phyloP scores from a whole-genome alignment of 495 filamentous ascomycete species.

The Rhypophila decipiens region DNA sequence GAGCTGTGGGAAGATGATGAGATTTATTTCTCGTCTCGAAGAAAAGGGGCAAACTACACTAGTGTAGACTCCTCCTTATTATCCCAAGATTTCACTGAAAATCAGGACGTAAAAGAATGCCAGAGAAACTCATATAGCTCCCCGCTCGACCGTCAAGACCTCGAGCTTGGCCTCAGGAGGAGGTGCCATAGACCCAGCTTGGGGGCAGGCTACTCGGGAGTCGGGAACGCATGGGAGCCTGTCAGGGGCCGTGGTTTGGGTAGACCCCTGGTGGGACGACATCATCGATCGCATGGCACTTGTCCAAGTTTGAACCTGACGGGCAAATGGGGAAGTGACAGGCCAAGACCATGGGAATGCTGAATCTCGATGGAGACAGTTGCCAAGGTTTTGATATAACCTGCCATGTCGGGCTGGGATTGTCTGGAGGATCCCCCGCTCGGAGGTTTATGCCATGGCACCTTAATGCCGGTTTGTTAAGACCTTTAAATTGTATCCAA shows the following conservation, averaged over 20 bases:
- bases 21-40: not conserved
- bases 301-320: not conserved
- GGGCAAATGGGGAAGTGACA: not conserved
- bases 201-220: not conserved
- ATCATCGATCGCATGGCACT: constrained; percentile 4
- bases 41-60: not conserved
- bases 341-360: not conserved
- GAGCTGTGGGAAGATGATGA: not conserved
- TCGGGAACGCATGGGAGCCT: not conserved
- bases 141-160: not conserved
- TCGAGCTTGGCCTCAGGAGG: not conserved
- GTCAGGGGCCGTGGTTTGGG: not conserved
- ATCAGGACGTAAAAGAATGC: not conserved
- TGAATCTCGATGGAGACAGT: not conserved
- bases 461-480: too few relatives aligned
- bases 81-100: not conserved
- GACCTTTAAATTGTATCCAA: too few relatives aligned
- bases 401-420: not conserved
- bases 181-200: not conserved
- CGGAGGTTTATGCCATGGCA: too few relatives aligned
- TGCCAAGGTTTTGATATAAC: not conserved
- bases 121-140: not conserved
- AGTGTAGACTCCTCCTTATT: not conserved
- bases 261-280: constrained; percentile 4
- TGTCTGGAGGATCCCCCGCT: not conserved